These are phyloP conservation scores for Hymenochaete sp. DNA, from an alignment of 1,284 basidiomycete genomes.

Conservation along the genomic window DNA sequence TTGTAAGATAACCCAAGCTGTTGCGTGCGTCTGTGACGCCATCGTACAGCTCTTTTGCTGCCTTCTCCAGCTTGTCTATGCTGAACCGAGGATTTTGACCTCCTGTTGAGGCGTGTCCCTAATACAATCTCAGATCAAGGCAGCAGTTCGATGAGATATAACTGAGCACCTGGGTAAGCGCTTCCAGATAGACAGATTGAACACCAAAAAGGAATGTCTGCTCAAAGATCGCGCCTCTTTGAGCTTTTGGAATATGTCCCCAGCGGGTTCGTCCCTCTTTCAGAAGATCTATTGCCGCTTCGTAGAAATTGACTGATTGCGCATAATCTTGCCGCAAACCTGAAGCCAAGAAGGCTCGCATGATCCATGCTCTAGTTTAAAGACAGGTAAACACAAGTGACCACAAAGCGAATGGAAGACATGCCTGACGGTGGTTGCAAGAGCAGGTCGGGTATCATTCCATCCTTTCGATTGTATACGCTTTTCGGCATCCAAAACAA, in stretches of 20 bases:
- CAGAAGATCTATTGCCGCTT: conserved; percentile 16
- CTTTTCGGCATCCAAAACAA: conserved; percentile 23
- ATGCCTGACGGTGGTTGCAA: conserved; percentile 27
- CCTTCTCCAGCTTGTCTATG: conserved; percentile 3
- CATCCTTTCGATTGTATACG: conserved; percentile 24
- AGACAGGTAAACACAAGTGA: conserved; percentile 1
- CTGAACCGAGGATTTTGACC: conserved; percentile 2
- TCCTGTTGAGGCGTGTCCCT: background rate
- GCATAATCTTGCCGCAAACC: conserved; percentile 13
- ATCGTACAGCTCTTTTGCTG: conserved; percentile 15
- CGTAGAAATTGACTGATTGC: conserved; percentile 19
- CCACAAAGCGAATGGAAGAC: conserved; percentile 3
- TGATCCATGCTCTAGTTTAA: conserved; percentile 25
- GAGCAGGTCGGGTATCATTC: conserved; percentile 25
- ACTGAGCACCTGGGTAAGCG: conserved; percentile 17
- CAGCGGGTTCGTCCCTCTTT: conserved; percentile 19
- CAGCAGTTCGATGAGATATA: too few relatives aligned
- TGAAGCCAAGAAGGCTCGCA: conserved; percentile 21
- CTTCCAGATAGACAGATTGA: conserved; percentile 13
- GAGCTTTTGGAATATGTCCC: conserved; percentile 13
- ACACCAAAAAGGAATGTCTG: conserved; percentile 20
- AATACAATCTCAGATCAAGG: background rate
- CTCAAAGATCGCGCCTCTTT: conserved; percentile 19
- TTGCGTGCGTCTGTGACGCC: conserved; percentile 5
- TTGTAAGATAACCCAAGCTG: background rate